Base-by-base conservation (phyloP, 495 filamentous ascomycete genomes). In the Aspergillus sclerotiicarbonarius region DNA sequence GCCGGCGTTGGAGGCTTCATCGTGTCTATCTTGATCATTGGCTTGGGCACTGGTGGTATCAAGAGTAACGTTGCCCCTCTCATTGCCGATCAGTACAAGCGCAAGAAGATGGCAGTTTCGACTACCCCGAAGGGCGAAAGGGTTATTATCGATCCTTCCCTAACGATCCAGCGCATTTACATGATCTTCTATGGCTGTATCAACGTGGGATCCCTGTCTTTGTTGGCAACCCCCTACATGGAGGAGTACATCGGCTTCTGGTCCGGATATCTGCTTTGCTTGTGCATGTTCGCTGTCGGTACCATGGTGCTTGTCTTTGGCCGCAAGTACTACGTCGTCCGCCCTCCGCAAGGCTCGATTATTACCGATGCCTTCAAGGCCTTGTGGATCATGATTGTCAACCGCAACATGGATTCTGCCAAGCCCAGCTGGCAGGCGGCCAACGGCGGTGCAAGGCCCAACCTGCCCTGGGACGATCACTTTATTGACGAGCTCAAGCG, bases 111-210 rank as follows among this genome's bases (percentile, higher is more conserved):
- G 76, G 79, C 71, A 12, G 65, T 84, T 45, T 62, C 64, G 35
- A 74, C 71, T 30, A 68, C 72, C 25, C 79, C 82, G 71, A 84
- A 77, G 52, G 90, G 90, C 53, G 87, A 91, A 73, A 80, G 83
- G 32, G 86, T 90, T 21, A 83, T 94, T 52, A 82, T 92, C 41
- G 88, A 92, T 64, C 89, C 90, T 1, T 76, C 83, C 45, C 80
- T 89, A 47, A 91, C 89, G 10, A 82, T 89, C 57, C 87, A 90
- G 72, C 80, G 85, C 45, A 86, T 93, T 55, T 87, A 87, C 76
- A 85, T 87, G 80, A 80, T 85, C 53, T 89, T 89, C 70, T 91
- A 91, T 67, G 71, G 82, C 45, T 85, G 86, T 61, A 89, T 92
- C 78, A 92, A 96, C 75, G 61, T 95, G 55, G 90, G 90, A 13